These are phyloP conservation scores for Sporothrix luriei DNA, from an alignment of 2,329 filamentous ascomycete species.

Conservation along the genomic window DNA sequence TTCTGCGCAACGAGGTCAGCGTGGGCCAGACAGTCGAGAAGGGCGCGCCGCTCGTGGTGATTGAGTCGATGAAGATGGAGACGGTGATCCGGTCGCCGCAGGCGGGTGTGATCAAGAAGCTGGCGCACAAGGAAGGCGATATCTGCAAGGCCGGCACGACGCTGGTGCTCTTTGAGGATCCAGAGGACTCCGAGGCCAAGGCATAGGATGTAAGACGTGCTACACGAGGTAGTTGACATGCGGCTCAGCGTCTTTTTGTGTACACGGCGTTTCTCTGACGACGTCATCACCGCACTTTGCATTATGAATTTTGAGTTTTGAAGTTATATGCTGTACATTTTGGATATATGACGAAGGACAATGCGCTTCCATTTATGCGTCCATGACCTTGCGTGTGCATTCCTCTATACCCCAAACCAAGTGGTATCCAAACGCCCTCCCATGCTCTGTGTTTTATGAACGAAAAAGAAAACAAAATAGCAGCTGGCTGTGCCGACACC, in stretches of 20 bases:
- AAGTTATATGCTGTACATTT: background rate
- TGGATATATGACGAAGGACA: background rate
- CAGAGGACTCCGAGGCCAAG: background rate
- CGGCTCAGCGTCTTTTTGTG: background rate
- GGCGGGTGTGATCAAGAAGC: conserved; percentile 68
- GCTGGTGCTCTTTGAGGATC: conserved; percentile 68
- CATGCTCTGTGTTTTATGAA: background rate
- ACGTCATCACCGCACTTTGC: background rate
- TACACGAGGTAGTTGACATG: no score
- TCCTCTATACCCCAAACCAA: background rate
- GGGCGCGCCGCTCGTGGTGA: conserved; percentile 85
- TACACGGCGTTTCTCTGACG: conserved; percentile 21
- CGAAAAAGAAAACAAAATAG: background rate
- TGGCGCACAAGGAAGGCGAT: conserved; percentile 75
- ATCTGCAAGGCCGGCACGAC: conserved; percentile 78
- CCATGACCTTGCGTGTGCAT: background rate
- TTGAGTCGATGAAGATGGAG: conserved; percentile 91
- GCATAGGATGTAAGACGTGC: background rate
- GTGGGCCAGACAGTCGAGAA: conserved; percentile 83
- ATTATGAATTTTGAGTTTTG: background rate
- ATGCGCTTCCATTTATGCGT: conserved; percentile 9
- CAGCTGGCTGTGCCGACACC: background rate
- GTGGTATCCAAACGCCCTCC: conserved; percentile 26
- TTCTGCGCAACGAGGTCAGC: conserved; percentile 82
- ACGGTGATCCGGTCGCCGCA: conserved; percentile 79